Conservation (phyloP, 352 stramenopile species). For the Globisporangium cylindrosporum region DNA sequence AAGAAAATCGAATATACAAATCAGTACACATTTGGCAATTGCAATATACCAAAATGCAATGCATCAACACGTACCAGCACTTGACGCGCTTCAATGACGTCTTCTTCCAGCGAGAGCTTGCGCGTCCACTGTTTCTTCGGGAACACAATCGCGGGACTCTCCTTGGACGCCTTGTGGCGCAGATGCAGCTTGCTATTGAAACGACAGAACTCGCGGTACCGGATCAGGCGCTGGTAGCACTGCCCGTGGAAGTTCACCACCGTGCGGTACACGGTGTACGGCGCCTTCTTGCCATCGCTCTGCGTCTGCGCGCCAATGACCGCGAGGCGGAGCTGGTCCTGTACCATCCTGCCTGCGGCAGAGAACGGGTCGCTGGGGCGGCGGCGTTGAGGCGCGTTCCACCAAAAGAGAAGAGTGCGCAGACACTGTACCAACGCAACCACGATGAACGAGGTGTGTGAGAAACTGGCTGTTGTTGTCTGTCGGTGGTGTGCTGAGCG, state of each 20-base stretch:
- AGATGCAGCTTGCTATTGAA: constrained; percentile 53
- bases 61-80: constrained; percentile 41
- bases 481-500: background rate
- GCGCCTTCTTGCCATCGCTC: constrained; percentile 25
- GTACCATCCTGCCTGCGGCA: constrained; percentile 16
- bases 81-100: constrained; percentile 64
- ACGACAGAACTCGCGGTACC: constrained; percentile 55
- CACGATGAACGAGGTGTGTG: background rate
- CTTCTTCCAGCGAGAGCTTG: constrained; percentile 44
- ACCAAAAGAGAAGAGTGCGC: constrained; percentile 4
- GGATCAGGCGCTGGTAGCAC: constrained; percentile 69
- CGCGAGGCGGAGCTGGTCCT: constrained; percentile 47
- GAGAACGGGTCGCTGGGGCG: background rate
- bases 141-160: constrained; percentile 31
- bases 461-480: background rate
- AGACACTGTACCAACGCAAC: constrained; percentile 5
- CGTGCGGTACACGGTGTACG: constrained; percentile 74
- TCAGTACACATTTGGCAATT: background rate
- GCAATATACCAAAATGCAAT: background rate
- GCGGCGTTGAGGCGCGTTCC: background rate
- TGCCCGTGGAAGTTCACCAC: constrained; percentile 59
- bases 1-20: background rate
- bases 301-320: constrained; percentile 67
- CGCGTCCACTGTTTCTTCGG: constrained; percentile 55
- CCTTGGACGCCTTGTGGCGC: constrained; percentile 9